Base-by-base conservation (phyloP, 2,329 filamentous ascomycete species). In the Apiospora malaysiana region DNA sequence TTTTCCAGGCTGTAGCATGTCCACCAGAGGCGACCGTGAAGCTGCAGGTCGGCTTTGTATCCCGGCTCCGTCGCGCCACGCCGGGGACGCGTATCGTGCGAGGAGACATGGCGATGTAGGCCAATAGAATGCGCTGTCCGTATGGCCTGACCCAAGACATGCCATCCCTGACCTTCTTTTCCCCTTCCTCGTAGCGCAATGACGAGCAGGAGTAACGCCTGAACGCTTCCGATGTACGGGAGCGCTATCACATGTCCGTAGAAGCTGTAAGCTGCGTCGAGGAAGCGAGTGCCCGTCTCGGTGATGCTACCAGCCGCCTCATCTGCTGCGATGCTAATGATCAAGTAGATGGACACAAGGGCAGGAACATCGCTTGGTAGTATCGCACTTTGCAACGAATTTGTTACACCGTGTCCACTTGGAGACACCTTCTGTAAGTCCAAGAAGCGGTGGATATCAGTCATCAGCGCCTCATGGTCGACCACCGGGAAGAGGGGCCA, bases 151-250 rank as follows among this genome's bases (percentile, higher is more conserved):
- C 76, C 77, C 14, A 73, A 68, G 1, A 75, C 70, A n/a, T 77
- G 76, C 76, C 76, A 77, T 4, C 74, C 73, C 67, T 77, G 75
- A 0, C 76, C 76, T n/a, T 77, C 76, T 27, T 75, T 76, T 6
- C 69, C 68, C 1, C 72, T 71, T 1, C 72, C 73, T n/a, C 74
- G 69, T 1, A 77, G 70, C 0, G 72, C 71, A 0, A 77, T 47
- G 9, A 72, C 56, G 8, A 77, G 59, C 0, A 77, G 73, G 0
- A 75, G 51, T 0, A 77, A 69, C 25, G 74, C 72, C 49, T 77
- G 74, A 2, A 77, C 73, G 25, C 75, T 77, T 4, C 67, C 49
- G 8, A 73, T 23, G 66, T 77, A 76, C 0, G 75, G 75, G 1
- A 69, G 70, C 0, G 72, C 72, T 6, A 74, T 70, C 3, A 77